These are phyloP conservation scores for Ceratobasidium sp. DNA, from an alignment of 1,284 basidiomycete species.

Conservation along the genomic window DNA sequence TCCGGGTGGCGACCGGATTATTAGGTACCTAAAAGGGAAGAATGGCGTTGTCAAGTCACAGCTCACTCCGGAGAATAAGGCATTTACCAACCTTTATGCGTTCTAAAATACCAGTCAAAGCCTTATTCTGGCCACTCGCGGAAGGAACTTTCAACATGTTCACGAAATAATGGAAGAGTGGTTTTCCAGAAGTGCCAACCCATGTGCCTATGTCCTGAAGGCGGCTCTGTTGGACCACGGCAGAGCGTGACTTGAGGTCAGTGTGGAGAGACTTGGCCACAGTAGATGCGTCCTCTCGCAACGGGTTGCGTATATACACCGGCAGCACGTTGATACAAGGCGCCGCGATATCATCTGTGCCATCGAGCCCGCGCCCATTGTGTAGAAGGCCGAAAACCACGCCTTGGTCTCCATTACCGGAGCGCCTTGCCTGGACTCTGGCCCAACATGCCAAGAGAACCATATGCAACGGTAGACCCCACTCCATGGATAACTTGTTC, in stretches of 20 bases:
- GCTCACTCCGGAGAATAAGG: neutral
- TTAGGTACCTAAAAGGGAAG: neutral
- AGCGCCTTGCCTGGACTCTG: conserved; percentile 52
- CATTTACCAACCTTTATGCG: conserved; percentile 34
- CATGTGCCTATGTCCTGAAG: conserved; percentile 53
- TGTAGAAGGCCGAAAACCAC: conserved; percentile 59
- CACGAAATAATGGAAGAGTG: conserved; percentile 57
- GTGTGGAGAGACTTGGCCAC: conserved; percentile 52
- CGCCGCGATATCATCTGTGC: conserved; percentile 53
- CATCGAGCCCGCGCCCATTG: conserved; percentile 52
- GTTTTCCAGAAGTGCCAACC: conserved; percentile 49
- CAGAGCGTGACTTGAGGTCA: conserved; percentile 53
- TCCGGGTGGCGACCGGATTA: neutral
- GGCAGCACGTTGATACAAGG: conserved; percentile 60
- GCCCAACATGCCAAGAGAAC: conserved; percentile 59
- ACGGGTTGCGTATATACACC: conserved; percentile 49
- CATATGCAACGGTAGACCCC: conserved; percentile 49
- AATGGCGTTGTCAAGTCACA: neutral
- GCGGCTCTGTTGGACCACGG: conserved; percentile 55
- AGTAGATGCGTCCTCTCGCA: conserved; percentile 45
- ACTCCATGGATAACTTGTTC: conserved; percentile 2
- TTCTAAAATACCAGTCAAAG: conserved; percentile 15
- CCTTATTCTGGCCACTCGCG: neutral
- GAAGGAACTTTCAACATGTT: conserved; percentile 50
- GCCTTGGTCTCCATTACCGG: conserved; percentile 45